Conservation (phyloP, 2,329 filamentous ascomycete species). For the Sporothrix schenckii region DNA sequence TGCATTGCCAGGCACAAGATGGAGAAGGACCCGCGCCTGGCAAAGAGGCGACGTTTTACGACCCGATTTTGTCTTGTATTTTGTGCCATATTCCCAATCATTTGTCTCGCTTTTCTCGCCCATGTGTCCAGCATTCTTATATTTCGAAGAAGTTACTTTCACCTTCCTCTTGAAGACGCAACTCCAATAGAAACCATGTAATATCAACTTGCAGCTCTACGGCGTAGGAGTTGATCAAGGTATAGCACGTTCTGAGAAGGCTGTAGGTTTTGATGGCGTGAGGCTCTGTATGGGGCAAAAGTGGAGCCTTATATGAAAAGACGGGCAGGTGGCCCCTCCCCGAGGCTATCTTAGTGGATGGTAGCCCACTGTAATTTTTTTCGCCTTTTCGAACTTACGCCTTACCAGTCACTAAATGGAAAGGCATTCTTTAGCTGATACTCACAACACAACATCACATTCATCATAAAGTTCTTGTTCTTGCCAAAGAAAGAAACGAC, state of each 20-base stretch:
- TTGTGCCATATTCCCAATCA: neutral
- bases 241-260: no score
- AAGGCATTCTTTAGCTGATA: neutral
- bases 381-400: neutral
- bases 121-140: no score
- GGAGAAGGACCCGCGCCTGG: neutral
- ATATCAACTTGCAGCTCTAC: no score
- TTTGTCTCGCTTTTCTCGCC: neutral
- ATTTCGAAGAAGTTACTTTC: no score
- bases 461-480: neutral
- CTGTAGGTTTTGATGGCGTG: neutral
- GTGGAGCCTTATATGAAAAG: neutral
- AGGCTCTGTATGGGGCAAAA: constrained; percentile 24
- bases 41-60: neutral
- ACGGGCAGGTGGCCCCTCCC: neutral
- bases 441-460: neutral
- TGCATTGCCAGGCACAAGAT: neutral
- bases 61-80: neutral
- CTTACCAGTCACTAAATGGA: neutral
- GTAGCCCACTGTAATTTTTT: constrained; percentile 6
- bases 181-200: no score
- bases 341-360: neutral
- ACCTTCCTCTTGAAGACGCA: no score
- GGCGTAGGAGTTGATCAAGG: no score
- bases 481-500: neutral